These are phyloP conservation scores for Eleusine coracana DNA, from an alignment of 176 grass and related monocot species.

Conservation along the genomic window DNA sequence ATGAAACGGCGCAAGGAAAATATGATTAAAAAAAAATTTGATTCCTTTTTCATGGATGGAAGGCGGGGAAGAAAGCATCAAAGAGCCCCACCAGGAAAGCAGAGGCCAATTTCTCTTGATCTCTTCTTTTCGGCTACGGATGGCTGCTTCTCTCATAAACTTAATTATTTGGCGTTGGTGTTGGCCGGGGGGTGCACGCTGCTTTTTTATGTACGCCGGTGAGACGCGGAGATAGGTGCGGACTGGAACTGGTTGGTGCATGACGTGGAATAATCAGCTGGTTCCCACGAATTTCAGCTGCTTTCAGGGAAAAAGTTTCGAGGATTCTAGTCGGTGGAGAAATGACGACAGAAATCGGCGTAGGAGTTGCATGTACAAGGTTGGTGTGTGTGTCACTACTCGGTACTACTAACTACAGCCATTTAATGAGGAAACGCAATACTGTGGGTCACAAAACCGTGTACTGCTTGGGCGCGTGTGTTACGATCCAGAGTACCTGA, in stretches of 20 bases:
- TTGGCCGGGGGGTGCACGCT: neutral
- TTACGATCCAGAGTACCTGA: neutral
- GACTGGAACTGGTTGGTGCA: neutral
- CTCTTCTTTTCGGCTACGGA: neutral
- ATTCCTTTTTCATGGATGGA: constrained; percentile 42
- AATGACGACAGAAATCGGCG: neutral
- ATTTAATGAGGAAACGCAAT: neutral
- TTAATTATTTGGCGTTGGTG: neutral
- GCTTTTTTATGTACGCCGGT: neutral
- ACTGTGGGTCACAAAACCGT: constrained; percentile 37
- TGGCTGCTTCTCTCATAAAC: neutral
- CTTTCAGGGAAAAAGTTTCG: neutral
- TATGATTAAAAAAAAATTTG: neutral
- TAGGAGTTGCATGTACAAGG: neutral
- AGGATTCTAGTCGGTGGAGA: neutral
- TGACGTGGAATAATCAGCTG: constrained; percentile 31
- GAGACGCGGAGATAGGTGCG: neutral
- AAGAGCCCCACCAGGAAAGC: constrained; percentile 38
- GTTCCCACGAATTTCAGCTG: neutral
- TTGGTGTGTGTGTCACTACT: too few species aligned
- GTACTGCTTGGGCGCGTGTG: neutral
- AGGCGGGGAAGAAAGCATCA: constrained; percentile 39
- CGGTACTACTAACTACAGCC: neutral
- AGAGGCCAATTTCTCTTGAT: constrained; percentile 31
- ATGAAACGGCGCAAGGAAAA: neutral